These are phyloP conservation scores for Pythium sp. DNA, from an alignment of 352 stramenopile genomes.

Conservation along the genomic window DNA sequence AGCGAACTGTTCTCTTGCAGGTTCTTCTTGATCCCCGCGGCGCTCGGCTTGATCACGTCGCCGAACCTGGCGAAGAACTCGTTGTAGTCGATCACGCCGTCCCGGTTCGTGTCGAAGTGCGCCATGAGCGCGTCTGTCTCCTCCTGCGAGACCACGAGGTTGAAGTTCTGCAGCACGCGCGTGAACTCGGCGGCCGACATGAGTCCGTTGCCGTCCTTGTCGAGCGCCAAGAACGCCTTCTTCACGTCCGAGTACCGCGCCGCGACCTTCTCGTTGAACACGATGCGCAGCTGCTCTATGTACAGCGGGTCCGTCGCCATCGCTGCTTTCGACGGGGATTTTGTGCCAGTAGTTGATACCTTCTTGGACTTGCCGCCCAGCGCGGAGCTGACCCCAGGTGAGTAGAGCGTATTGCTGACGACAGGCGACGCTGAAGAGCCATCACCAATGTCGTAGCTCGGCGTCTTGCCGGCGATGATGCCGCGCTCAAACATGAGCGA, in stretches of 20 bases:
- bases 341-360: slow-evolving; percentile 2
- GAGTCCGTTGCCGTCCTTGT: slow-evolving; percentile 39
- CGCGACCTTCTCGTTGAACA: slow-evolving; percentile 54
- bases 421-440: slow-evolving; percentile 3
- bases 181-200: slow-evolving; percentile 46
- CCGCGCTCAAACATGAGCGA: slow-evolving; percentile 48
- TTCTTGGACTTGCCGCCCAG: slow-evolving; percentile 25
- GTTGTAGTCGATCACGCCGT: slow-evolving; percentile 50
- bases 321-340: not conserved
- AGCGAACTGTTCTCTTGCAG: slow-evolving; percentile 65
- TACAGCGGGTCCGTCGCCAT: slow-evolving; percentile 25
- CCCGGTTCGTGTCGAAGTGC: slow-evolving; percentile 34
- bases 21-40: slow-evolving; percentile 24
- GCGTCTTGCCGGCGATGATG: slow-evolving; percentile 19
- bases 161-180: slow-evolving; percentile 47
- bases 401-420: slow-evolving; percentile 50
- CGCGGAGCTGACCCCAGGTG: slow-evolving; percentile 37
- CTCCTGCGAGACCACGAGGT: slow-evolving; percentile 36
- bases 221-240: slow-evolving; percentile 44
- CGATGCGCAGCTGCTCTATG: slow-evolving; percentile 64
- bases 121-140: slow-evolving; percentile 36
- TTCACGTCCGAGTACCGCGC: slow-evolving; percentile 40
- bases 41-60: slow-evolving; percentile 40
- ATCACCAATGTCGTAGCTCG: slow-evolving; percentile 18
- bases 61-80: slow-evolving; percentile 67